Conservation (phyloP, 179 eudicot species). For the Patellifolia procumbens region DNA sequence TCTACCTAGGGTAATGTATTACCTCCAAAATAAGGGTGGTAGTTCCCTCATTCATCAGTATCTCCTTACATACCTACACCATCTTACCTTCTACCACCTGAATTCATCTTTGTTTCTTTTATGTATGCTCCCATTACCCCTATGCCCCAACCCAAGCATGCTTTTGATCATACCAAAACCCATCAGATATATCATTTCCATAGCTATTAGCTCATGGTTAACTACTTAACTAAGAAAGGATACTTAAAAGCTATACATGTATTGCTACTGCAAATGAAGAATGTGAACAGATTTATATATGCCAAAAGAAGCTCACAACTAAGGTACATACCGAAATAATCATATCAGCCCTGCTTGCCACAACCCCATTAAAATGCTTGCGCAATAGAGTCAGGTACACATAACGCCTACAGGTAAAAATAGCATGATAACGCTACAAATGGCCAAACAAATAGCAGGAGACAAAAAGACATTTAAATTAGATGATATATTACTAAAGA, state of each 20-base stretch:
- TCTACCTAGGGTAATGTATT: no score
- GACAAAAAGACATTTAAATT: background rate
- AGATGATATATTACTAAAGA: background rate
- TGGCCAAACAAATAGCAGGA: constrained; percentile 4
- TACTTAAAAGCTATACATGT: background rate
- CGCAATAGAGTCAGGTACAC: constrained; percentile 49
- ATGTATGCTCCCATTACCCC: no score
- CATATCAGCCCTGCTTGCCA: constrained; percentile 85
- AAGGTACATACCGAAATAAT: constrained; percentile 66
- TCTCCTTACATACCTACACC: no score
- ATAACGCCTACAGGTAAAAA: constrained; percentile 70
- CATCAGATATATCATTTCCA: background rate
- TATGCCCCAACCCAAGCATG: no score
- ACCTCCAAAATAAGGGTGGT: no score
- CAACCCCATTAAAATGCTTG: constrained; percentile 87
- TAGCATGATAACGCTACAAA: background rate
- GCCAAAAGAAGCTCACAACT: background rate
- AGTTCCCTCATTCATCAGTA: no score
- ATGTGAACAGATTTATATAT: background rate
- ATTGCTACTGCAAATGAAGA: constrained; percentile 12
- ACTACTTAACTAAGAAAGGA: background rate
- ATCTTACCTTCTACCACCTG: no score
- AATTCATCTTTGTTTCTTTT: no score
- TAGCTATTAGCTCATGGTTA: background rate
- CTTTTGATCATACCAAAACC: background rate